Evolutionary conservation across 2,329 filamentous ascomycete genomes (phyloP).

Genomic region (Fusarium sp.): DNA sequence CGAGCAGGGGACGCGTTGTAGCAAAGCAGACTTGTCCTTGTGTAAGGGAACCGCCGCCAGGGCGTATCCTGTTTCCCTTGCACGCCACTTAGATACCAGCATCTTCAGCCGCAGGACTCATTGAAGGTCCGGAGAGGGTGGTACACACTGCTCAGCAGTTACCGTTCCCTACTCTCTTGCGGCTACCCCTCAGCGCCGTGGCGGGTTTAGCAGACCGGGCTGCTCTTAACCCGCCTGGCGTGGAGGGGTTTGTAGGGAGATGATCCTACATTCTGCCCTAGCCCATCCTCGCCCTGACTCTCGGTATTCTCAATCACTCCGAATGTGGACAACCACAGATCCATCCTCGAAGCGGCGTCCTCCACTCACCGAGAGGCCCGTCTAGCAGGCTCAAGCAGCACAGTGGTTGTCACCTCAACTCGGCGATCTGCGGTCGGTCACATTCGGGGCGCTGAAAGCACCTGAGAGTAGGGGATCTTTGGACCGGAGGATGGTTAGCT

Average conservation of each 20-base stretch:
- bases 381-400: constrained; percentile 45
- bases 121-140: constrained; percentile 38
- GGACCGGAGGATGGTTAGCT: constrained; percentile 13
- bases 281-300: constrained; percentile 30
- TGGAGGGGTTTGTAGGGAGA: constrained; percentile 48
- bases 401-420: constrained; percentile 39
- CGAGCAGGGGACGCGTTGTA: constrained; percentile 57
- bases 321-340: constrained; percentile 35
- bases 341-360: constrained; percentile 43
- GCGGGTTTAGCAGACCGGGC: constrained; percentile 39
- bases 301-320: constrained; percentile 13
- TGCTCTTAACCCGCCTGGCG: constrained; percentile 25
- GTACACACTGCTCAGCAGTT: constrained; percentile 43
- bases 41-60: constrained; percentile 51
- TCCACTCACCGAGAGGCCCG: constrained; percentile 38
- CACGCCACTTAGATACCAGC: constrained; percentile 54
- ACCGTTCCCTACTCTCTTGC: constrained; percentile 35
- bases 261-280: constrained; percentile 48
- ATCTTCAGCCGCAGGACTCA: constrained; percentile 50
- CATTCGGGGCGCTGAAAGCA: constrained; percentile 9
- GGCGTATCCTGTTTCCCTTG: constrained; percentile 46
- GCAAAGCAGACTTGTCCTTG: constrained; percentile 56
- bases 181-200: constrained; percentile 26
- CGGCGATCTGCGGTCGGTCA: constrained; percentile 32
- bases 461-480: constrained; percentile 15